Evolutionary conservation across 805 yeast genomes (phyloP).

Genomic region (Ogataea chonburiensis): DNA sequence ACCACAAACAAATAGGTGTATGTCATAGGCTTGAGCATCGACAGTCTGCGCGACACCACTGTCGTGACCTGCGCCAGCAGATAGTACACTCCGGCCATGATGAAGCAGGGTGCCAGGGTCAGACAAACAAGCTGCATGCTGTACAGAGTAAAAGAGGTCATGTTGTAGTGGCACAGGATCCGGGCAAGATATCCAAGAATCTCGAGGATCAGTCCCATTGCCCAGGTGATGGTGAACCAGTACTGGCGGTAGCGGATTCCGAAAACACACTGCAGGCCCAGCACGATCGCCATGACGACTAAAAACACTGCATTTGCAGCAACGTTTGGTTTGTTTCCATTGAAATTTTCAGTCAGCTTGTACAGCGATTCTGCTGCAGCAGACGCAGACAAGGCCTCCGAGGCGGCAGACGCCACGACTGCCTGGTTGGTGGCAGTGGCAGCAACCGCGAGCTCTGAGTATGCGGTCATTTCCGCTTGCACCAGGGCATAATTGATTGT

Average conservation of each 20-base stretch:
- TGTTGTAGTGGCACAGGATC: slow-evolving; percentile 41
- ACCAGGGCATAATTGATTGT: slow-evolving; percentile 11
- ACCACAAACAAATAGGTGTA: slow-evolving; percentile 64
- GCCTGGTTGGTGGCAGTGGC: slow-evolving; percentile 29
- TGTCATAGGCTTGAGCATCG: slow-evolving; percentile 53
- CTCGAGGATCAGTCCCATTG: slow-evolving; percentile 58
- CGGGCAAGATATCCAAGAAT: slow-evolving; percentile 69
- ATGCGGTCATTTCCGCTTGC: slow-evolving; percentile 26
- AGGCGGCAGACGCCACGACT: slow-evolving; percentile 13
- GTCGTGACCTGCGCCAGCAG: slow-evolving; percentile 65
- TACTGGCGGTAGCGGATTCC: slow-evolving; percentile 51
- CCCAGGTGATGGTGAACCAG: slow-evolving; percentile 64
- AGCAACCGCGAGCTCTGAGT: slow-evolving; percentile 19
- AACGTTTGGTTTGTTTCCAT: slow-evolving; percentile 47
- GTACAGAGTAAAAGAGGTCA: slow-evolving; percentile 40
- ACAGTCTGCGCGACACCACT: slow-evolving; percentile 55
- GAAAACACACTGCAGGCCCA: slow-evolving; percentile 40
- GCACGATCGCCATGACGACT: slow-evolving; percentile 50
- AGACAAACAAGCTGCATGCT: slow-evolving; percentile 65
- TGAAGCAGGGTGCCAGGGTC: slow-evolving; percentile 78
- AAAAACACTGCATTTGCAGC: slow-evolving; percentile 61
- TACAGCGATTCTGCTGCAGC: slow-evolving; percentile 19
- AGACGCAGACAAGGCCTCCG: slow-evolving; percentile 27
- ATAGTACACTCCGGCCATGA: slow-evolving; percentile 82
- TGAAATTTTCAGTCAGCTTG: slow-evolving; percentile 27